These are phyloP conservation scores for Candida schatavii DNA, from an alignment of 805 yeast species.

Conservation along the genomic window DNA sequence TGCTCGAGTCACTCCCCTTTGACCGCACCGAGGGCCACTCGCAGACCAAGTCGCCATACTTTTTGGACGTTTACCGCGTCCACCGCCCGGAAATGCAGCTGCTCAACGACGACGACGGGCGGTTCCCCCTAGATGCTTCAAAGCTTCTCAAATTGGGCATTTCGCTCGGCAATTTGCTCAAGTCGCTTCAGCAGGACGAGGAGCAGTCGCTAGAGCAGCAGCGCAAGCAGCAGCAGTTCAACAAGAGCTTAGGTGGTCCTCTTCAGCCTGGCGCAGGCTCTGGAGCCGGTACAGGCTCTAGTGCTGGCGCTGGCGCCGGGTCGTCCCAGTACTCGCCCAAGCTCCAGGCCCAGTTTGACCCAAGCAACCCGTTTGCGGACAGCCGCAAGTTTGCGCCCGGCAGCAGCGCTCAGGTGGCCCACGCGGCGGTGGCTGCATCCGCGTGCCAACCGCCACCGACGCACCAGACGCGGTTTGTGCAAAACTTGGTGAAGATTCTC, in stretches of 20 bases:
- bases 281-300: slow-evolving; percentile 2
- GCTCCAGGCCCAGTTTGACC: background rate
- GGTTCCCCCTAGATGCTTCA: slow-evolving; percentile 33
- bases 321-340: background rate
- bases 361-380: background rate
- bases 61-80: slow-evolving; percentile 32
- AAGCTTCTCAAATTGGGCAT: slow-evolving; percentile 40
- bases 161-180: slow-evolving; percentile 40
- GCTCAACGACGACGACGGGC: slow-evolving; percentile 21
- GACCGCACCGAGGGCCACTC: slow-evolving; percentile 12
- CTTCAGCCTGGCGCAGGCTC: slow-evolving; percentile 1
- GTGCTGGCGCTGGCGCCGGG: background rate
- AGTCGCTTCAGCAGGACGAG: slow-evolving; percentile 34
- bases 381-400: background rate
- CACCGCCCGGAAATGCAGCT: slow-evolving; percentile 17
- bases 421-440: background rate
- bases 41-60: slow-evolving; percentile 14
- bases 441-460: slow-evolving; percentile 19
- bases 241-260: slow-evolving; percentile 3
- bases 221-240: slow-evolving; percentile 17
- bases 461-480: slow-evolving; percentile 32
- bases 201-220: slow-evolving; percentile 26
- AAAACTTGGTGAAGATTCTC: slow-evolving; percentile 29
- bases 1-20: slow-evolving; percentile 36
- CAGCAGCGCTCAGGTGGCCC: background rate